These are phyloP conservation scores for Tricholoma hemisulphureum DNA, from an alignment of 768 basidiomycete genomes.

Conservation along the genomic window DNA sequence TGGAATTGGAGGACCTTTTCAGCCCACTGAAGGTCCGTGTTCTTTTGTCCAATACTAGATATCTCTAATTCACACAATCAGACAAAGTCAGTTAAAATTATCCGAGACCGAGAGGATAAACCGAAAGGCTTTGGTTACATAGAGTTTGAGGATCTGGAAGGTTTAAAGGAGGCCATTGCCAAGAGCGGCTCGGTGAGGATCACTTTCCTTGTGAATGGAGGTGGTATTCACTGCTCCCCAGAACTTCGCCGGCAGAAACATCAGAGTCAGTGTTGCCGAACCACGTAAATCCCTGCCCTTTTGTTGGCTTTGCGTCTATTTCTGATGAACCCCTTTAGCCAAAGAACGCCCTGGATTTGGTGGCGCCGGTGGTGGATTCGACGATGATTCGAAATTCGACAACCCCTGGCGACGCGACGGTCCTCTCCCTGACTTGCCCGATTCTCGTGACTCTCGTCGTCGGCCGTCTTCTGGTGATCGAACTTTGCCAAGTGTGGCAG, in stretches of 20 bases:
- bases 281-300: constrained; percentile 65
- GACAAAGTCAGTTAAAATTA: constrained; percentile 88
- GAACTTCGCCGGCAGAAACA: constrained; percentile 72
- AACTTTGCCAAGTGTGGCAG: constrained; percentile 51
- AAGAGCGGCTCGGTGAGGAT: constrained; percentile 65
- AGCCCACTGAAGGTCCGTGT: constrained; percentile 52
- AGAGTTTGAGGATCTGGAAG: constrained; percentile 87
- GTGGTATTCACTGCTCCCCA: constrained; percentile 26
- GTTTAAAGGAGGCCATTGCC: constrained; percentile 77
- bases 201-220: neutral
- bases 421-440: constrained; percentile 69
- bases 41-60: neutral
- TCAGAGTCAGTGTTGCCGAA: constrained; percentile 94
- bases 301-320: neutral
- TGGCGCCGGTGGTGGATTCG: constrained; percentile 36
- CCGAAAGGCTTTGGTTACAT: constrained; percentile 98
- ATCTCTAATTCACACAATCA: constrained; percentile 25
- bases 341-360: constrained; percentile 69
- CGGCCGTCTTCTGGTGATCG: constrained; percentile 51
- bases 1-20: constrained; percentile 82
- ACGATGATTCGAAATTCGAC: constrained; percentile 81
- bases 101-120: constrained; percentile 89
- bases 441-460: constrained; percentile 62
- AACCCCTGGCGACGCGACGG: constrained; percentile 85
- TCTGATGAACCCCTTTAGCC: constrained; percentile 42